Base-by-base conservation (phyloP, 1,284 basidiomycete species). In the Phylloporus gajari region DNA sequence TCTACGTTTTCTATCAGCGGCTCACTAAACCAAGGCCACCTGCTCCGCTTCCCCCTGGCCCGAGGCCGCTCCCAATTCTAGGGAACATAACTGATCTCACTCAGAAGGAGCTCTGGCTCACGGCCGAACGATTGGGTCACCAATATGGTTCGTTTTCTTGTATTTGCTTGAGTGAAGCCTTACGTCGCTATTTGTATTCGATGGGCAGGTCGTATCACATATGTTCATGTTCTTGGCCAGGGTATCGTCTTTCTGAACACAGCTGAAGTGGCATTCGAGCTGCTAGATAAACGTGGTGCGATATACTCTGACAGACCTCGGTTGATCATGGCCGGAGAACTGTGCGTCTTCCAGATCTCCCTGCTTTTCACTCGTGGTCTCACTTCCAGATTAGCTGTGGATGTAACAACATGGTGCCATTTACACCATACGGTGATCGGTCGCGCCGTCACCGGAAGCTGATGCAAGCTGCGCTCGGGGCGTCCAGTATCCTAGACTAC, bases 301-400 rank as follows among this genome's bases (percentile, higher is more conserved):
- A 90, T 93, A 69, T 94, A 94, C 80, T 90, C 91, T 30, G 92
- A 94, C 81, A 93, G 91, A 76, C 91, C 91, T 0, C 84, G 84
- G 48, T 83, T 93, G 48, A 84, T 91, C 68, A 94, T 94, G 93
- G 85, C 84, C 6, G 86, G 87, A 35, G 89, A 94, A 73, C 84
- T 94, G 87, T 88, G 69, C 75, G 87, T 84, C 48, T 51, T 1
- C 9, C 1, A 38, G 5, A 40, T 27, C 4, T 27, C 35, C 3
- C 8, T 38, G n/a, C 30, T 7, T 8, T 42, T 21, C 27, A 4
- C 42, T 1, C 42, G 11, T 53, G 40, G 70, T 70, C 69, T 69
- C 61, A 72, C 72, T 59, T 70, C n/a, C 42, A 66, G 70, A 72
- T 74, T 46, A 83, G 82, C 12, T 93, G 92, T 77, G 92, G 91